Conservation (phyloP, 148 eudicot species). For the Fagopyrum esculentum region DNA sequence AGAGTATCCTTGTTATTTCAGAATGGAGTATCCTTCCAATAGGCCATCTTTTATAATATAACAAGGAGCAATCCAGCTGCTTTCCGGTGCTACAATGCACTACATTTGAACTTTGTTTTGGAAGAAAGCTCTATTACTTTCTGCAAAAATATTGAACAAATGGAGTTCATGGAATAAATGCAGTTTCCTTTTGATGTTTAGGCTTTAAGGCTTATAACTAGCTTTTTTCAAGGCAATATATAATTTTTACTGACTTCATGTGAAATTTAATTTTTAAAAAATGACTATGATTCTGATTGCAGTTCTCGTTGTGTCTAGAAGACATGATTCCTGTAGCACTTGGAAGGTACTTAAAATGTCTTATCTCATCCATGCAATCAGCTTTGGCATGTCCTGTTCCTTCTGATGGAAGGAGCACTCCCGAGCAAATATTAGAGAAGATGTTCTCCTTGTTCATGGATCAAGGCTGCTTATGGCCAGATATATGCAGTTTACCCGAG, state of each 20-base stretch:
- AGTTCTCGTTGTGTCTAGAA: slow-evolving; percentile 95
- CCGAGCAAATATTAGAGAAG: slow-evolving; percentile 73
- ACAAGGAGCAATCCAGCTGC: neutral
- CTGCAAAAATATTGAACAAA: neutral
- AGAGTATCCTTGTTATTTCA: neutral
- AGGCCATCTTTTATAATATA: neutral
- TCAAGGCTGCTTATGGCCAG: slow-evolving; percentile 87
- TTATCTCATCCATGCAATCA: slow-evolving; percentile 52
- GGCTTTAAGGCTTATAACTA: neutral
- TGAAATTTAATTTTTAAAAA: slow-evolving; percentile 4
- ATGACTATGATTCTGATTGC: slow-evolving; percentile 25
- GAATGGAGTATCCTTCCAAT: neutral
- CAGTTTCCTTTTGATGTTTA: neutral
- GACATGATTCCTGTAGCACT: slow-evolving; percentile 95
- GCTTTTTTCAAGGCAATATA: neutral
- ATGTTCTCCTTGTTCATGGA: slow-evolving; percentile 85
- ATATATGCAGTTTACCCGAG: slow-evolving; percentile 75
- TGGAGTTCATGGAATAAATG: neutral
- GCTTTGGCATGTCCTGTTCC: slow-evolving; percentile 20
- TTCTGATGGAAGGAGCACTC: slow-evolving; percentile 29
- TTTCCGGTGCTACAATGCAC: neutral
- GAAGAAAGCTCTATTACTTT: neutral
- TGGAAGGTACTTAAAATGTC: slow-evolving; percentile 74
- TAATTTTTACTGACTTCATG: neutral
- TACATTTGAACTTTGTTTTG: neutral